Evolutionary conservation across 805 yeast genomes (phyloP).

Genomic region (Peterozyma toletana): DNA sequence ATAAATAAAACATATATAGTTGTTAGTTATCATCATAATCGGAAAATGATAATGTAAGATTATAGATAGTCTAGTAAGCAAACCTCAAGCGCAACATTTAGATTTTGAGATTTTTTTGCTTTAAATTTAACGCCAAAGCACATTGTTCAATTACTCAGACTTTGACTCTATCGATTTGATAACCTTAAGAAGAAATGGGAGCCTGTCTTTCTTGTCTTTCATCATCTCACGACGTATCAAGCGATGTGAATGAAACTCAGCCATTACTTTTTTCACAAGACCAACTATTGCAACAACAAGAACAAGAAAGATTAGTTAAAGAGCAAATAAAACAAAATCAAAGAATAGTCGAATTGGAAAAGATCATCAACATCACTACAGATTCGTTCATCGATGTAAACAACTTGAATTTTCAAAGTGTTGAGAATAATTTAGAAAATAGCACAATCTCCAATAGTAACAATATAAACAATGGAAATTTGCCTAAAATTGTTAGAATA

Average conservation of each 20-base stretch:
- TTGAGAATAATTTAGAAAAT: not conserved
- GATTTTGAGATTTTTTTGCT: too few relatives aligned
- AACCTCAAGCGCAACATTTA: too few relatives aligned
- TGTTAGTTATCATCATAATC: too few relatives aligned
- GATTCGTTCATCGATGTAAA: slow-evolving; percentile 7
- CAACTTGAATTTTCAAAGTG: not conserved
- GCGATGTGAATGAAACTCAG: slow-evolving; percentile 17
- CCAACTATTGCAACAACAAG: slow-evolving; percentile 5
- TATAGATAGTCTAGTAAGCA: too few relatives aligned
- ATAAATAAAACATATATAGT: too few relatives aligned
- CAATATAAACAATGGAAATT: slow-evolving; percentile 3
- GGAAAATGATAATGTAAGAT: too few relatives aligned
- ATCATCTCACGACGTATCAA: slow-evolving; percentile 7
- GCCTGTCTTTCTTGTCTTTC: slow-evolving; percentile 24
- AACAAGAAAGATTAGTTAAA: slow-evolving; percentile 5
- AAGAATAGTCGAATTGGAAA: slow-evolving; percentile 5
- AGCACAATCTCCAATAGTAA: not conserved
- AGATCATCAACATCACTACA: slow-evolving; percentile 4
- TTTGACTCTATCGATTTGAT: not conserved
- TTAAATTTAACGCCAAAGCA: too few relatives aligned
- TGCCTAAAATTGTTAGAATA: slow-evolving; percentile 5
- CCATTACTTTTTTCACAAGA: slow-evolving; percentile 15
- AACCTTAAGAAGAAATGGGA: slow-evolving; percentile 18
- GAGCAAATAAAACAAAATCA: slow-evolving; percentile 3
- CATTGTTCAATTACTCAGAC: too few relatives aligned